Base-by-base conservation (phyloP, 2,329 filamentous ascomycete species). In the Penicillium sp. region DNA sequence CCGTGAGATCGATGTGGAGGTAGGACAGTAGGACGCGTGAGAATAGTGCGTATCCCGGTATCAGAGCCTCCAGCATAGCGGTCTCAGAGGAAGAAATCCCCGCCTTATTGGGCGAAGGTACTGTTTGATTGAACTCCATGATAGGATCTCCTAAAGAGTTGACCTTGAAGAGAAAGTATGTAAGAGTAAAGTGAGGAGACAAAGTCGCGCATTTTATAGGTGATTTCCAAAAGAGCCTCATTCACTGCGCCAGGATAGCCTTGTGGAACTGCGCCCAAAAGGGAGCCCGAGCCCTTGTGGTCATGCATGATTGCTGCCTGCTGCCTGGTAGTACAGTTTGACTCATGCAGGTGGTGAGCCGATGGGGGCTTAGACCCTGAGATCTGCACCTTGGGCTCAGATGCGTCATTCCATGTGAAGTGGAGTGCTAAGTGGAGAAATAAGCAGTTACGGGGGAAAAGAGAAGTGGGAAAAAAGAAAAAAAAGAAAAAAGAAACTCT, bases 31-130 rank as follows among this genome's bases (percentile, higher is more conserved):
- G 67, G 2, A 81, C 77, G 1, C 78, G 76, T 0, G 84, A 82
- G 53, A 87, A 72, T 55, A 85, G 71, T 8, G 84, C 84, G 70
- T 88, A 88, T 19, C 88, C 86, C 0, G 88, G 88, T 63, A 90
- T 83, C 69, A 90, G 81, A 60, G 81, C 80, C 67, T 90, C 86
- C 31, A 90, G 76, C 39, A 73, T 58, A 4, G 64, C 64, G 0
- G 67, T 67, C 42, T 73, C 69, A 3, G 64, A 59, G 5, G 63
- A 64, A 6, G 57, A 58, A 48, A 62, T 35, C 29, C 58, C 53
- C 47, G 23, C 49, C 16, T 43, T 55, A 16, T 52, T 58, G 23
- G 62, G 51, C 13, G 58, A 50, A 21, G 57, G 46, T 19, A 50
- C 62, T 31, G 61, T 51, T 33, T 60, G 60, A 45, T 62, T 67